Evolutionary conservation across 2,329 filamentous ascomycete genomes (phyloP), one percentile per base, ranked within the genome.

Genomic region (Ustilaginoidea virens): DNA sequence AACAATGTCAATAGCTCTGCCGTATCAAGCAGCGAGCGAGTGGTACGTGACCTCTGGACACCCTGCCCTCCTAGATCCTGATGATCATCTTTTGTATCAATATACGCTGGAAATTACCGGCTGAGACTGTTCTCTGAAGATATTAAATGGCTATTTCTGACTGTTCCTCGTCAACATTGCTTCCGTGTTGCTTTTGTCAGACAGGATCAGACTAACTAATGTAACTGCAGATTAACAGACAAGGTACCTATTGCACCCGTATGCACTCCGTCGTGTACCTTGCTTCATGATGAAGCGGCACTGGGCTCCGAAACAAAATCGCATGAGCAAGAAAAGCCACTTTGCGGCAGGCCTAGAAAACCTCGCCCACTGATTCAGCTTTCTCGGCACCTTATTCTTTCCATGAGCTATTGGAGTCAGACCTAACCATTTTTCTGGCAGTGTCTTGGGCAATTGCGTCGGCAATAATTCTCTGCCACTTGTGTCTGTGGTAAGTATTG

Each of bases 311-410:
- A 92, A 63, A 90, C 63, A 45, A 55, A 34, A 54, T 31, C 36
- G 56, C 62, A 73, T 74, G 83, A 83, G 85, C 64, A 51, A 39
- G 80, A 85, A 74, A 71, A 79, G 72, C 82, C 83, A 81, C 60
- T 69, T 80, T 81, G 82, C 59, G 83, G 81, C 83, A 92, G 83
- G 85, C 85, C 82, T 93, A 92, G 83, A 92, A 93, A 93, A 92
- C 86, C 85, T 92, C 74, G 83, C 81, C 85, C 80, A 87, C 85
- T 92, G 85, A 92, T 60, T 44, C 36, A 33, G 38, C 35, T 39
- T 27, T 31, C 32, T 42, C 36, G 33, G 14, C 30, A 39, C 31
- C 29, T 35, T n/a, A n/a, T 5, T 18, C 10, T 2, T 24, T 25
- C 2, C 16, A 16, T 23, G 12, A 12, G 12, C 18, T 4, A 13